phyloP scores from a whole-genome alignment of 1,139 yeast genomes.

The Sugiyamaella xylanicola region DNA sequence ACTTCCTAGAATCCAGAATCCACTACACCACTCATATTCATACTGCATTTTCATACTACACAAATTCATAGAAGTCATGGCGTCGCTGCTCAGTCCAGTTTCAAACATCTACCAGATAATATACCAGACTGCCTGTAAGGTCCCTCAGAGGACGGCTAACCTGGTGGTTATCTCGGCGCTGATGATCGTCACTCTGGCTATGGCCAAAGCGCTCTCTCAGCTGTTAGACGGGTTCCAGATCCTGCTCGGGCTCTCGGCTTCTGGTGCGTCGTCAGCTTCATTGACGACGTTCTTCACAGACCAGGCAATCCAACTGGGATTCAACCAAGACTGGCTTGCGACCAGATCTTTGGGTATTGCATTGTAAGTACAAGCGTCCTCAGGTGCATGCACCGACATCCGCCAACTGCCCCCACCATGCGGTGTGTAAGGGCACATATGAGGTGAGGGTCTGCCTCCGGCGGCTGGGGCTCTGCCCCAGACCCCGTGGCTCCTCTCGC shows the following conservation, averaged over 20 bases:
- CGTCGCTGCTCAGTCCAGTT: background rate
- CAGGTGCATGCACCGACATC: too few relatives aligned
- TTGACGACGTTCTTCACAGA: constrained; percentile 6
- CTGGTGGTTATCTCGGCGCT: constrained; percentile 6
- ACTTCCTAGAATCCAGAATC: too few relatives aligned
- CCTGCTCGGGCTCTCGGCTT: constrained; percentile 11
- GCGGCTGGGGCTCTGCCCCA: too few relatives aligned
- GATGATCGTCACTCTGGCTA: constrained; percentile 10
- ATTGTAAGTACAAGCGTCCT: constrained; percentile 9
- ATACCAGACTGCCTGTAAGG: constrained; percentile 5
- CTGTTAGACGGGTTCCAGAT: constrained; percentile 14
- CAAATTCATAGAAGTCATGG: background rate
- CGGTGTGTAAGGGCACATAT: too few relatives aligned
- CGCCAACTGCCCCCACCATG: too few relatives aligned
- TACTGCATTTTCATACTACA: too few relatives aligned
- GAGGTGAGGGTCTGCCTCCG: too few relatives aligned
- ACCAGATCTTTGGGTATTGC: constrained; percentile 11
- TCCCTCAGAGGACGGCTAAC: constrained; percentile 14
- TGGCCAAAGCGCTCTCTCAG: constrained; percentile 17
- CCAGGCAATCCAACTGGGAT: constrained; percentile 17
- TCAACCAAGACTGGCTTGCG: constrained; percentile 16
- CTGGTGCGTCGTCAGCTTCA: background rate
- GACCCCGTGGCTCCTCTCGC: too few relatives aligned
- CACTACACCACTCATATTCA: too few relatives aligned
- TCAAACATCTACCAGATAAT: constrained; percentile 2